These are phyloP conservation scores for Epichloe sibirici DNA, from an alignment of 2,329 filamentous ascomycete genomes.

Conservation along the genomic window DNA sequence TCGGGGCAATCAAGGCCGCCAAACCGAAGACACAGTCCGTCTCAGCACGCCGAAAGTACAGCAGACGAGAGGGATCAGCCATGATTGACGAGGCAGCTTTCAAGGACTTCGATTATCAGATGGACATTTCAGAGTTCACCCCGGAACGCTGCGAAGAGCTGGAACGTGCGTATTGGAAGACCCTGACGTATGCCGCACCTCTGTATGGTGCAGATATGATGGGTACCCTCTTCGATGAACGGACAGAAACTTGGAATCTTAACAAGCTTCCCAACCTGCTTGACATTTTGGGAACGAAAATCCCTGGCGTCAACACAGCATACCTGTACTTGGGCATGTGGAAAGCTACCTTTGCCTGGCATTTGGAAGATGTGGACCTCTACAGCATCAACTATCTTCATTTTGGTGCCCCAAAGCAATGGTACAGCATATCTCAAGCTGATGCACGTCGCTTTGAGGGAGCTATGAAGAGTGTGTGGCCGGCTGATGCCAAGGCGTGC, in stretches of 20 bases:
- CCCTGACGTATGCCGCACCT: constrained; percentile 84
- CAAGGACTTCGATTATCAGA: constrained; percentile 78
- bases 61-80: constrained; percentile 63
- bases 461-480: constrained; percentile 93
- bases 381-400: constrained; percentile 99
- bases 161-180: constrained; percentile 94
- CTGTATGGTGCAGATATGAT: constrained; percentile 96
- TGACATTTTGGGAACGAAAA: constrained; percentile 87
- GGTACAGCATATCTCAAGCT: constrained; percentile 97
- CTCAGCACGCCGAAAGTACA: constrained; percentile 78
- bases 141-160: constrained; percentile 87
- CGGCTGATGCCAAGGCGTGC: constrained; percentile 87
- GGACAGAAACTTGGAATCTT: constrained; percentile 78
- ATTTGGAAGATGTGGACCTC: constrained; percentile 93
- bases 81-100: constrained; percentile 84
- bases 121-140: constrained; percentile 80
- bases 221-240: constrained; percentile 84
- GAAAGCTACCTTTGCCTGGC: constrained; percentile 99
- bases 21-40: constrained; percentile 60
- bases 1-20: constrained; percentile 35
- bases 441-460: constrained; percentile 87
- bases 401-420: constrained; percentile 96
- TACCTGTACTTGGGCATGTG: constrained; percentile 99
- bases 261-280: constrained; percentile 88
- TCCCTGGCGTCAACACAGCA: constrained; percentile 94